phyloP scores from a whole-genome alignment of 495 filamentous ascomycete species.

The Immersiella caudata region DNA sequence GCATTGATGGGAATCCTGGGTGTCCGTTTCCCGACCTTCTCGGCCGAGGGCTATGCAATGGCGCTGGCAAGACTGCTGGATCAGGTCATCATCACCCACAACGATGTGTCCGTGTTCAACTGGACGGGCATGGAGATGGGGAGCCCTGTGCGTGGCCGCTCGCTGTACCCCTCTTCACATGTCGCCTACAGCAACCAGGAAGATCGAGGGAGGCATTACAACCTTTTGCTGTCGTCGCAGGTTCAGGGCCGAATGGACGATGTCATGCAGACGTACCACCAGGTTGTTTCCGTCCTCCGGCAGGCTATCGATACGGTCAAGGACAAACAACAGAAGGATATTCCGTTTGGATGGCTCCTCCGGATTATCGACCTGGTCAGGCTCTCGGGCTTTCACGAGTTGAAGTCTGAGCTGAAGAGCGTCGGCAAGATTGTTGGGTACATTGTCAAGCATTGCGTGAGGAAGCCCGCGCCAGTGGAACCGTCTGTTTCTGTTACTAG shows the following conservation, averaged over 20 bases:
- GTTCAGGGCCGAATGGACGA: constrained; percentile 34
- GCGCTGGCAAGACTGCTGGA: constrained; percentile 43
- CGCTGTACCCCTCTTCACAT: constrained; percentile 41
- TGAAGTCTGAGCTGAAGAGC: constrained; percentile 33
- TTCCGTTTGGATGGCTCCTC: constrained; percentile 37
- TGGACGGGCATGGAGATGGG: constrained; percentile 44
- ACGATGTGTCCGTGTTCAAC: constrained; percentile 48
- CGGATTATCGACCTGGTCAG: constrained; percentile 35
- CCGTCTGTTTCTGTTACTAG: background rate
- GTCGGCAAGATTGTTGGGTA: constrained; percentile 40
- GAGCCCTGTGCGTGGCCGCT: constrained; percentile 41
- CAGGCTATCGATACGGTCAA: constrained; percentile 37
- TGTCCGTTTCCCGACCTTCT: constrained; percentile 42
- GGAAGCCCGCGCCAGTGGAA: background rate
- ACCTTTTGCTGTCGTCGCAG: constrained; percentile 28
- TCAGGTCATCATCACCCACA: constrained; percentile 42
- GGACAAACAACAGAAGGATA: constrained; percentile 32
- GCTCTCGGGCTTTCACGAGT: constrained; percentile 26
- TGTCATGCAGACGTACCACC: constrained; percentile 32
- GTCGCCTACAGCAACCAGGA: constrained; percentile 32
- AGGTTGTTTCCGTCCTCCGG: constrained; percentile 33
- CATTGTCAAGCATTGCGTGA: constrained; percentile 28
- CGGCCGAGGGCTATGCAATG: constrained; percentile 42
- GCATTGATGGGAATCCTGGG: constrained; percentile 45
- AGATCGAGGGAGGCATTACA: constrained; percentile 33